Conservation (phyloP, 257 asterid species). For the Ilex asprella region DNA sequence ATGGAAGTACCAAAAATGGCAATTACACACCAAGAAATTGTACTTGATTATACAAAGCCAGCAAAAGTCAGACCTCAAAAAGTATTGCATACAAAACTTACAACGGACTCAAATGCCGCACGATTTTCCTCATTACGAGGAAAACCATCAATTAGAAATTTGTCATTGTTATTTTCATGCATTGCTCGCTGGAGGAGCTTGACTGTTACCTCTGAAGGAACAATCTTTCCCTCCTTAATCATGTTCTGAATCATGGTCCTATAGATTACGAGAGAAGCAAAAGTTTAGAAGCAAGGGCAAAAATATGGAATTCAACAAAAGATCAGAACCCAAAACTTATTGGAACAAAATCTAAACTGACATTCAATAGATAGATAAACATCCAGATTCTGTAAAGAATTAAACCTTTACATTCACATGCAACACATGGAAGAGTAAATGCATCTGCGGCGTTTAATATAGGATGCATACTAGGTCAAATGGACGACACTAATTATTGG, state of each 20-base stretch:
- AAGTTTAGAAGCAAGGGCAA: not conserved
- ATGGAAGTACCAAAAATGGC: not conserved
- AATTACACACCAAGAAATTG: not conserved
- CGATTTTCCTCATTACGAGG: slow-evolving; percentile 1
- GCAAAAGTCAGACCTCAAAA: not conserved
- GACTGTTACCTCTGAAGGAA: slow-evolving; percentile 4
- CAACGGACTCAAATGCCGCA: slow-evolving; percentile 3
- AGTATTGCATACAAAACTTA: not conserved
- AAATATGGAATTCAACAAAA: no score
- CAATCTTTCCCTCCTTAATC: slow-evolving; percentile 2
- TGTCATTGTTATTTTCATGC: not conserved
- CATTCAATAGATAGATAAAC: no score
- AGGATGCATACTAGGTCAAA: no score
- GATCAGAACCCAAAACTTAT: no score
- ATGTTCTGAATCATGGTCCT: slow-evolving; percentile 3
- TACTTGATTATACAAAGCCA: not conserved
- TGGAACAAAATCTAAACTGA: no score
- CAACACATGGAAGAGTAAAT: not conserved
- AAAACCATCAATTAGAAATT: not conserved
- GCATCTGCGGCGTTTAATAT: not conserved
- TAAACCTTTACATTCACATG: not conserved
- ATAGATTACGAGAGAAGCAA: not conserved
- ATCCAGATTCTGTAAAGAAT: no score
- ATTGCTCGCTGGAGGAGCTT: not conserved
- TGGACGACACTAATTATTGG: no score